Evolutionary conservation across 257 asterid species (phyloP).

Genomic region (Ilex aquifolium): DNA sequence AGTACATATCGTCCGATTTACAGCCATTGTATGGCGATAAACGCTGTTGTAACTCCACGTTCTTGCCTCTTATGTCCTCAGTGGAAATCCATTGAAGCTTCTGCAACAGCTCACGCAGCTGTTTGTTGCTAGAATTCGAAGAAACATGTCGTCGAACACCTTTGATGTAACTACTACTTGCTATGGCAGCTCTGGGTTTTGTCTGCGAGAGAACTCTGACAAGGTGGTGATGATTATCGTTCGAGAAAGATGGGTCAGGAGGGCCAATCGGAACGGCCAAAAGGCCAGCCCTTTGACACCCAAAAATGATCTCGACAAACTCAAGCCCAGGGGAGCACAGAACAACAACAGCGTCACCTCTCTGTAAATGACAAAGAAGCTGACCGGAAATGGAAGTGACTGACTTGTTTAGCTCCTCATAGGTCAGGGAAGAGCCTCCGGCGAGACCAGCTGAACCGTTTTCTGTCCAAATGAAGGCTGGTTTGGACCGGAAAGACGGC

Average conservation of each 20-base stretch:
- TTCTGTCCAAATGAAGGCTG: constrained; percentile 67
- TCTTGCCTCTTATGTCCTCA: constrained; percentile 30
- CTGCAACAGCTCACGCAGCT: constrained; percentile 27
- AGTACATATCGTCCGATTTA: constrained; percentile 43
- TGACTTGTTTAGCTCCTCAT: constrained; percentile 41
- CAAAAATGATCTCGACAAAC: constrained; percentile 54
- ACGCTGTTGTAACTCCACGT: not conserved
- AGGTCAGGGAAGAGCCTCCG: constrained; percentile 32
- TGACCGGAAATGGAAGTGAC: constrained; percentile 42
- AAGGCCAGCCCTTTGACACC: constrained; percentile 75
- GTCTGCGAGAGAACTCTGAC: constrained; percentile 61
- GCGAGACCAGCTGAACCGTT: constrained; percentile 14
- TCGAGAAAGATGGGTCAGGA: constrained; percentile 35
- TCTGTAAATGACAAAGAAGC: constrained; percentile 24
- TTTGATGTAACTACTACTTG: constrained; percentile 31
- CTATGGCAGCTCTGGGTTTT: constrained; percentile 68
- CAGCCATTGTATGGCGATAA: constrained; percentile 44
- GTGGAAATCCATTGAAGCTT: constrained; percentile 41
- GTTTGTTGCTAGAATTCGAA: constrained; percentile 8
- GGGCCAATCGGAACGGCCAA: constrained; percentile 50
- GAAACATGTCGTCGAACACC: constrained; percentile 24
- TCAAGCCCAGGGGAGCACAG: constrained; percentile 60
- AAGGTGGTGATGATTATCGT: constrained; percentile 37
- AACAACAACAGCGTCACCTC: constrained; percentile 50
- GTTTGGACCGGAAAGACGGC: constrained; percentile 49